phyloP scores from a whole-genome alignment of 176 grass and related monocot species.

The Puya raimondii region DNA sequence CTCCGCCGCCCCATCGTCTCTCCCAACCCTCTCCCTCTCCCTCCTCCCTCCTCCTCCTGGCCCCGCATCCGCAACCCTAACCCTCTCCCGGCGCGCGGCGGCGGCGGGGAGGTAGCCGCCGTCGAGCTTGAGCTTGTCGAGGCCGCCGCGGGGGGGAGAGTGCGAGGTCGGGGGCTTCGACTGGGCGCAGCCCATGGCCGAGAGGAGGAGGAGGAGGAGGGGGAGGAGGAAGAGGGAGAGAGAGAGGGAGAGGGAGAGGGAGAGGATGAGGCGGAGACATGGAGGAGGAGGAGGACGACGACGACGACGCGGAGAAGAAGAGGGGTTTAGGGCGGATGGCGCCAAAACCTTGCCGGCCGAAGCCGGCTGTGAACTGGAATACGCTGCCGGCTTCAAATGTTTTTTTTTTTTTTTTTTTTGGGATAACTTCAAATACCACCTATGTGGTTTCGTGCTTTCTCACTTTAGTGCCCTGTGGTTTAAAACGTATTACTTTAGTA shows the following conservation, averaged over 20 bases:
- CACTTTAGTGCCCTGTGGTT: no score
- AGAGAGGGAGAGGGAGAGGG: slow-evolving; percentile 37
- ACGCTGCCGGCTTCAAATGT: no score
- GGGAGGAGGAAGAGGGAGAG: slow-evolving; percentile 6
- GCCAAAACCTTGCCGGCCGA: no score
- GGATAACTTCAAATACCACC: no score
- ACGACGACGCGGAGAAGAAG: no score
- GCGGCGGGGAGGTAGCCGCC: not conserved
- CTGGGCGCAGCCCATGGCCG: slow-evolving; percentile 49
- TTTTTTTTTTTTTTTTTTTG: no score
- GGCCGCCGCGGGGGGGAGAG: slow-evolving; percentile 34
- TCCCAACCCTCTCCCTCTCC: not conserved
- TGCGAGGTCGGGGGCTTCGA: slow-evolving; percentile 25
- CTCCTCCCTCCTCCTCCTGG: not conserved
- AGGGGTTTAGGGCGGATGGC: no score
- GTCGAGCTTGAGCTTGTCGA: slow-evolving; percentile 26
- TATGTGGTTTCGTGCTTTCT: no score
- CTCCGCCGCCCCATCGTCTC: not conserved
- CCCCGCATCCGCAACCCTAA: not conserved
- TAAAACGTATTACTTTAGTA: no score
- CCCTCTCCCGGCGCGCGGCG: not conserved
- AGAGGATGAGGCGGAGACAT: not conserved
- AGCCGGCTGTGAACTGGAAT: no score
- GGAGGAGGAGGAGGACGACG: not conserved
- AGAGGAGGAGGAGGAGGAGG: not conserved